Evolutionary conservation across 31 red algal genomes (phyloP).

Genomic region (Pterothamnion heteromorphum): DNA sequence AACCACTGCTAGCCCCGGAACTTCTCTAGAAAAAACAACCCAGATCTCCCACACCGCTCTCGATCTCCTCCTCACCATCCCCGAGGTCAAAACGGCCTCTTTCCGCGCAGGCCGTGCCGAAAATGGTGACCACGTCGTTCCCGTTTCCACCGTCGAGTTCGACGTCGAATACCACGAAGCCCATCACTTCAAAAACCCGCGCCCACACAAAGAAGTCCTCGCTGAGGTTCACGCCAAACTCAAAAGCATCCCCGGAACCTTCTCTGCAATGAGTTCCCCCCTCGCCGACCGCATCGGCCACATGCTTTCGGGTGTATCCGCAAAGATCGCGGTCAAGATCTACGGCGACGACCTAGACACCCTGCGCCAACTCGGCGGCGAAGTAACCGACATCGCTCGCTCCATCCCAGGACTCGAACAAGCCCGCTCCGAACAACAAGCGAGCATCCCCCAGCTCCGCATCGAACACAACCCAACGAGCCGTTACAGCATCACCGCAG

Average conservation of each 20-base stretch:
- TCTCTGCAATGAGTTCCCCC: neutral
- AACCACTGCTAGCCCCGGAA: neutral
- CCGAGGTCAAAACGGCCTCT: neutral
- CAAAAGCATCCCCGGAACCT: neutral
- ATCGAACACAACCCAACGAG: neutral
- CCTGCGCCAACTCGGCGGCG: neutral
- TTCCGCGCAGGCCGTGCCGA: neutral
- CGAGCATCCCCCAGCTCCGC: neutral
- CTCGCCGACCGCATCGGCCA: neutral
- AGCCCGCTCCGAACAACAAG: neutral
- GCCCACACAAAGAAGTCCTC: neutral
- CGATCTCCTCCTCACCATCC: neutral
- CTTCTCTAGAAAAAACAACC: neutral
- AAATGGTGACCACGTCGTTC: neutral
- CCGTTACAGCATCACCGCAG: neutral
- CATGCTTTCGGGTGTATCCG: neutral
- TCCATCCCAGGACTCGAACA: neutral
- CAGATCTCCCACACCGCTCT: neutral
- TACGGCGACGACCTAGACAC: neutral
- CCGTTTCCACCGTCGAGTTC: neutral
- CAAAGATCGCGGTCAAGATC: neutral
- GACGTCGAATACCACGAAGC: neutral
- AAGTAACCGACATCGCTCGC: neutral
- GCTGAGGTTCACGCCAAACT: neutral
- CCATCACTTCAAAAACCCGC: too few relatives aligned